These are phyloP conservation scores for Solanum chilense DNA, from an alignment of 257 asterid species.

Conservation along the genomic window DNA sequence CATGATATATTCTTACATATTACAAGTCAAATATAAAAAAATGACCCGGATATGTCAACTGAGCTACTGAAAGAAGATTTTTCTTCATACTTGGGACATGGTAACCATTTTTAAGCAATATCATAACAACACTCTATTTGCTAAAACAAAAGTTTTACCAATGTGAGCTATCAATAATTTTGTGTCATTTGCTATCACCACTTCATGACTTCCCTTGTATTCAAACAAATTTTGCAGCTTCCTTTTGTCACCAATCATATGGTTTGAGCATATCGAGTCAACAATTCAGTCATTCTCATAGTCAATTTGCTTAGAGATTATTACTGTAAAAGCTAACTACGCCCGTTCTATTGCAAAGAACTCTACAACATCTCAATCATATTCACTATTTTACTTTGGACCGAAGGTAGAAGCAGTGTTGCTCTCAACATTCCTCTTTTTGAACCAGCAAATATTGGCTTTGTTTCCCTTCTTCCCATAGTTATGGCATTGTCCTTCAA, in stretches of 20 bases:
- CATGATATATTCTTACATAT: too few relatives aligned
- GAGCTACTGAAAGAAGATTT: background rate
- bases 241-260: background rate
- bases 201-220: too few relatives aligned
- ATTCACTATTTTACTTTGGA: background rate
- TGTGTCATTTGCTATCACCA: background rate
- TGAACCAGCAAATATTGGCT: background rate
- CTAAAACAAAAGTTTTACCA: background rate
- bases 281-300: background rate
- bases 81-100: background rate
- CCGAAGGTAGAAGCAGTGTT: background rate
- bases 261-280: background rate
- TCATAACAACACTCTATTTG: background rate
- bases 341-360: background rate
- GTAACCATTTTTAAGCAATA: too few relatives aligned
- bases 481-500: background rate
- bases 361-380: background rate
- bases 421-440: background rate
- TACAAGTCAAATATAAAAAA: too few relatives aligned
- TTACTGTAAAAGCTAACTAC: background rate
- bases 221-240: background rate
- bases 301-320: background rate
- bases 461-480: background rate
- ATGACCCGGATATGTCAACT: rapidly evolving
- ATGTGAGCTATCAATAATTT: background rate